phyloP scores from a whole-genome alignment of 176 grass and related monocot species.

The Luzula sylvatica region DNA sequence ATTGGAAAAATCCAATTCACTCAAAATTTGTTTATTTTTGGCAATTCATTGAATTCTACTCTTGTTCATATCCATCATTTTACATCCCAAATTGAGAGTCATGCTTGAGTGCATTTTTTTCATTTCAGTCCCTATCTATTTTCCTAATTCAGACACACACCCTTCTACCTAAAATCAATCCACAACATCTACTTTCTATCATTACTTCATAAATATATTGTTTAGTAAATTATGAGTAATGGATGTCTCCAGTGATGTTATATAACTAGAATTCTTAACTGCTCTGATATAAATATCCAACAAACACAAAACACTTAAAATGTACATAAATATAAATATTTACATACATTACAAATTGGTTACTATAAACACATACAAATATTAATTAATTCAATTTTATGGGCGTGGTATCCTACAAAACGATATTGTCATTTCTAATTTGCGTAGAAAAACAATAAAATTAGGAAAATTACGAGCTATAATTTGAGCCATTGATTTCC shows the following conservation, averaged over 20 bases:
- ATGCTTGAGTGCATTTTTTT: constrained; percentile 15
- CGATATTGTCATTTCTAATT: no score
- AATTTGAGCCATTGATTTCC: constrained; percentile 72
- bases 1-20: constrained; percentile 19
- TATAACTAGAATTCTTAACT: neutral
- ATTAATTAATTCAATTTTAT: constrained; percentile 11
- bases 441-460: constrained; percentile 8
- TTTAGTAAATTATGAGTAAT: no score
- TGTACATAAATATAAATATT: neutral
- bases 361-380: neutral
- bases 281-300: constrained; percentile 17
- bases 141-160: constrained; percentile 13
- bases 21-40: constrained; percentile 14
- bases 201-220: constrained; percentile 1
- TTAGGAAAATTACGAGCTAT: constrained; percentile 22
- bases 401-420: neutral
- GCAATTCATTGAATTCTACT: constrained; percentile 20
- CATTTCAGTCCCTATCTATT: constrained; percentile 3
- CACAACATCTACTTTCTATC: constrained; percentile 21
- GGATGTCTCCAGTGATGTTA: no score
- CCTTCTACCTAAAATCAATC: constrained; percentile 10
- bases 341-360: constrained; percentile 7
- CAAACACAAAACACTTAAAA: constrained; percentile 9
- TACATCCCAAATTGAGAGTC: constrained; percentile 10
- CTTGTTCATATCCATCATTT: constrained; percentile 10